Conservation (phyloP, 176 grass and related monocot species). For the Carex littledalei region DNA sequence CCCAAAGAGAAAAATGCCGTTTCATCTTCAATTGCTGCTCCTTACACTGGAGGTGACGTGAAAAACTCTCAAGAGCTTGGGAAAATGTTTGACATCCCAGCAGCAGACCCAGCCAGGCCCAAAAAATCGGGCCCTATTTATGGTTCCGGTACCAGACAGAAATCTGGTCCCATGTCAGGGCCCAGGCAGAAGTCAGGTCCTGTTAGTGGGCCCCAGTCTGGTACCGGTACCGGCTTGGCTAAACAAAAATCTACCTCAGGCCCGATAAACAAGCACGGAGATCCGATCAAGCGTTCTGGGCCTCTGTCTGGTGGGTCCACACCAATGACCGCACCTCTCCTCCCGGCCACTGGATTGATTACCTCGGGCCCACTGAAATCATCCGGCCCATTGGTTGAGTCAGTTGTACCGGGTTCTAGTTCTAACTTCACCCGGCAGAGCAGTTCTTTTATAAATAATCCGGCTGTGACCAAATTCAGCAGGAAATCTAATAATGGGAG, state of each 20-base stretch:
- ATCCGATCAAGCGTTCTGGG: conserved; percentile 68
- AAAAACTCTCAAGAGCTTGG: conserved; percentile 87
- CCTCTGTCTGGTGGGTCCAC: conserved; percentile 74
- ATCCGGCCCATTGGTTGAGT: conserved; percentile 56
- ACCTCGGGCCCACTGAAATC: conserved; percentile 73
- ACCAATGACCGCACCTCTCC: conserved; percentile 58
- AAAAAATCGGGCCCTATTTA: conserved; percentile 34
- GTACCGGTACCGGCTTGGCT: conserved; percentile 46
- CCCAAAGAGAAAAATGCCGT: conserved; percentile 71
- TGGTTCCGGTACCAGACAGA: conserved; percentile 23
- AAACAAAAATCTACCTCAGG: conserved; percentile 91
- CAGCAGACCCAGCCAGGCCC: conserved; percentile 9
- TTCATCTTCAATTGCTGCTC: conserved; percentile 66
- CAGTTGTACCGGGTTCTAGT: conserved; percentile 44
- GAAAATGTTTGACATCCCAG: conserved; percentile 69
- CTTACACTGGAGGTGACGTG: conserved; percentile 80
- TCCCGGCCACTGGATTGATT: conserved; percentile 78
- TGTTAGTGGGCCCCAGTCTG: conserved; percentile 49
- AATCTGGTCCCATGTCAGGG: conserved; percentile 35
- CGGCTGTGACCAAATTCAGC: conserved; percentile 60
- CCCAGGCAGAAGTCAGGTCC: conserved; percentile 65
- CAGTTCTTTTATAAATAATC: conserved; percentile 56
- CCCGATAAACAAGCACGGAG: conserved; percentile 83
- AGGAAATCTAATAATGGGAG: conserved; percentile 48
- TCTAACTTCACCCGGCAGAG: conserved; percentile 51